Conservation (phyloP, 305 asterid genomes). For the Rubia balearica region DNA sequence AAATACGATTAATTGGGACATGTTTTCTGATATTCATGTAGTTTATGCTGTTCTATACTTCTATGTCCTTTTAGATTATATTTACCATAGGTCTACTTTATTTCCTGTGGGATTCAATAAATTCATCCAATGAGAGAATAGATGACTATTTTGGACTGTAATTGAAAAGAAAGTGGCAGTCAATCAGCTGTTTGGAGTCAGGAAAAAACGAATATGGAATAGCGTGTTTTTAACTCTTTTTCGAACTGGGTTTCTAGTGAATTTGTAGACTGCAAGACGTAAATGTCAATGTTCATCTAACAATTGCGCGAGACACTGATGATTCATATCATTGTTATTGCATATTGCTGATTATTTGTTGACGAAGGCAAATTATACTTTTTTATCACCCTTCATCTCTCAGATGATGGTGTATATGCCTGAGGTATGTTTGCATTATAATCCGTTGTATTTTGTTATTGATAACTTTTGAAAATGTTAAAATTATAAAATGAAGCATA, state of each 20-base stretch:
- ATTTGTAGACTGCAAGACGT: too few relatives aligned
- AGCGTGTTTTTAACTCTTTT: background rate
- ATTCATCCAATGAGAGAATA: background rate
- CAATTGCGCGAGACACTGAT: background rate
- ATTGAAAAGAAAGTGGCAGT: background rate
- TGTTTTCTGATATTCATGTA: background rate
- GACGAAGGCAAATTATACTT: too few relatives aligned
- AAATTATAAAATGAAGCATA: too few relatives aligned
- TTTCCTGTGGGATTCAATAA: background rate
- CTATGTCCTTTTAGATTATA: background rate
- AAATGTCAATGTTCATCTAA: background rate
- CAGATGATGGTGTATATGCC: background rate
- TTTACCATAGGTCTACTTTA: background rate
- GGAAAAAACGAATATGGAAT: background rate
- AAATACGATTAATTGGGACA: background rate
- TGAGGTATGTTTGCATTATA: background rate
- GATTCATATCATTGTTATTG: background rate
- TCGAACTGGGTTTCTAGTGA: too few relatives aligned
- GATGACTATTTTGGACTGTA: background rate
- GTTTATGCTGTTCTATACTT: background rate
- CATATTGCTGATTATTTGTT: background rate
- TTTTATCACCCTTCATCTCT: background rate
- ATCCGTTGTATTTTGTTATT: background rate
- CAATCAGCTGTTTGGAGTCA: background rate
- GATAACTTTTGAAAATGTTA: too few relatives aligned